Percentiles rank a stretch among this genome's conserved stretches.
Evolutionary conservation across 768 basidiomycete species (phyloP).

Genomic region (Boletus sp.): DNA sequence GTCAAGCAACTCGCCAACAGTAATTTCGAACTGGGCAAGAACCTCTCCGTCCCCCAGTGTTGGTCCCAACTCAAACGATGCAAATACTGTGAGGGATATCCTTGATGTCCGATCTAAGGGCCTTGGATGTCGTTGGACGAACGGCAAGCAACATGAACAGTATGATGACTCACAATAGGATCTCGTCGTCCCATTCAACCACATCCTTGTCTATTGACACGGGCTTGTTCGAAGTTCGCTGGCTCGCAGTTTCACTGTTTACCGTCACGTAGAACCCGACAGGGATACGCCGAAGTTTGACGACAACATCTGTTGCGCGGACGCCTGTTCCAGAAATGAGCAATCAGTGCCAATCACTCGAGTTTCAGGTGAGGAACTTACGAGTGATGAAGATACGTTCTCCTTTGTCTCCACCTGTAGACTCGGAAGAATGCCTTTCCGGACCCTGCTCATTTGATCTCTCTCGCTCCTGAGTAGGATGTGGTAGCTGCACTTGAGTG

Average conservation of each 20-base stretch:
- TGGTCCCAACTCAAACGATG: conserved; percentile 2
- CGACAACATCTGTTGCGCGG: not conserved
- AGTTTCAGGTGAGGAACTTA: not conserved
- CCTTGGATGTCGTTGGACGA: not conserved
- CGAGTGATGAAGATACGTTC: not conserved
- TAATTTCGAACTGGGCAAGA: not conserved
- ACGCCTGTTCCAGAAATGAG: not conserved
- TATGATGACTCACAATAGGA: not conserved
- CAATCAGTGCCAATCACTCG: not conserved
- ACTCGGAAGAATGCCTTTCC: not conserved
- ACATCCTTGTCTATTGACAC: not conserved
- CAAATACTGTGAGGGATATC: not conserved
- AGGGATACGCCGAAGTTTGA: not conserved
- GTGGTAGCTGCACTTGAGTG: not conserved
- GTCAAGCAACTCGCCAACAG: not conserved
- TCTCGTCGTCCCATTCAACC: not conserved
- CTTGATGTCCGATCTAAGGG: not conserved
- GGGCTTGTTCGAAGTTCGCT: not conserved
- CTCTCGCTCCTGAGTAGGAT: not conserved
- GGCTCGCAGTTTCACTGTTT: not conserved
- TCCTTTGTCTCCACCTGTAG: not conserved
- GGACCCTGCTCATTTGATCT: not conserved
- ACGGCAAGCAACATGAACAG: not conserved
- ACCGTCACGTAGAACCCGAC: not conserved
- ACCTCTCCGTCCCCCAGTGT: conserved; percentile 3